Evolutionary conservation across 306 rosid genomes (phyloP), one percentile per base, ranked within the genome.

Genomic region (Quercus ilex): DNA sequence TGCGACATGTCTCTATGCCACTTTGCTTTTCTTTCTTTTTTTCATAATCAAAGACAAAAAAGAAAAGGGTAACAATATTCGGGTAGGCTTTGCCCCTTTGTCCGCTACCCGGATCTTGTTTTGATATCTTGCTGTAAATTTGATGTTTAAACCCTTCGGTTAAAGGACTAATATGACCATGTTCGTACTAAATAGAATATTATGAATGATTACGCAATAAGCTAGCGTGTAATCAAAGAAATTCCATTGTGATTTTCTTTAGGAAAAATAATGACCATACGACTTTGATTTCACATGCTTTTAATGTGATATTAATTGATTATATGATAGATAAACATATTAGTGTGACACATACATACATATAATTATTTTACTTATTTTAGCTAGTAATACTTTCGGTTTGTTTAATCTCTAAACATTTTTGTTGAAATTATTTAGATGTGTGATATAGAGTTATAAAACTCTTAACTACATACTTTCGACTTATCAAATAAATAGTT

Each of bases 21-120:
- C 81, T 76, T 83, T 75, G 43, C 81, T 28, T 28, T 2, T 28
- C 2, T 28, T 28, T 33, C 79, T 78, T 76, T 74, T 71, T 69
- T 60, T 21, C 43, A 30, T 12, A 53, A 53, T 53, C 28, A 77
- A 69, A 69, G 41, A 73, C 60, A 41, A 68, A 71, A 38, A 52
- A 6, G 55, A 35, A 33, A 70, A 21, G 17, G n/a, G 43, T 21
- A 23, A 31, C 31, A 43, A 74, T 51, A 33, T 30, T 56, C 71
- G 77, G 73, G 76, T 76, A 75, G 78, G 55, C 7, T 5, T 59
- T 79, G 53, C 51, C 33, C 33, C 31, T 41, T 25, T 69, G 64
- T 68, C 77, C 79, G n/a, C 79, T 65, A 43, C 82, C 85, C 55
- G 58, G 65, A 78, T 82, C 76, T 52, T 31, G 31, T 30, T 58